Evolutionary conservation across 2,329 filamentous ascomycete genomes (phyloP).

Genomic region (Cercospora sesami): DNA sequence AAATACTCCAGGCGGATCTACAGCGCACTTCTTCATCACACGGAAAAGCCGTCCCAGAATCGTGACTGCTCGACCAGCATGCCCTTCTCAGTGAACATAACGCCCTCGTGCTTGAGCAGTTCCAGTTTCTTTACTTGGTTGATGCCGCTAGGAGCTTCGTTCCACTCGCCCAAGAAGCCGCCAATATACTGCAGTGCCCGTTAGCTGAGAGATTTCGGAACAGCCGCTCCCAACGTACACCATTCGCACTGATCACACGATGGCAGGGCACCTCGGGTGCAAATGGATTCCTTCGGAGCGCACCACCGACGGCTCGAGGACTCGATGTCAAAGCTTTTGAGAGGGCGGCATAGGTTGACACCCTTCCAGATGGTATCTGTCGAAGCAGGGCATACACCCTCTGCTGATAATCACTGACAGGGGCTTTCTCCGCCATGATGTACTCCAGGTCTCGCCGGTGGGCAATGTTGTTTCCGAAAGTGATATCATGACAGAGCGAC

Average conservation of each 20-base stretch:
- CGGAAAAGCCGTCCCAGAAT: constrained; percentile 48
- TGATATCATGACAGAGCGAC: neutral
- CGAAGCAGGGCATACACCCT: constrained; percentile 69
- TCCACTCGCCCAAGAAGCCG: constrained; percentile 69
- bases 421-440: neutral
- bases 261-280: constrained; percentile 76
- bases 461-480: no score
- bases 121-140: constrained; percentile 65
- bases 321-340: constrained; percentile 68
- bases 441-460: no score
- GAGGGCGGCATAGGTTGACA: constrained; percentile 72
- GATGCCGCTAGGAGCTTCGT: constrained; percentile 60
- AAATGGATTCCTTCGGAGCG: constrained; percentile 75
- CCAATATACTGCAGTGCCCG: constrained; percentile 51
- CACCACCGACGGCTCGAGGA: constrained; percentile 74
- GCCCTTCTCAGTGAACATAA: constrained; percentile 61
- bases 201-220: neutral
- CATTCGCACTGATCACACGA: constrained; percentile 75
- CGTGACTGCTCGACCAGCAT: constrained; percentile 54
- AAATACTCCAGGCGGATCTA: no score
- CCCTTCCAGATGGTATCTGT: constrained; percentile 72
- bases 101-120: constrained; percentile 63
- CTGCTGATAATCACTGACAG: constrained; percentile 22
- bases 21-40: neutral
- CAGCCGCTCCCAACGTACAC: constrained; percentile 45